A percentile compares a stretch with the other conserved stretches of the same genome.
Evolutionary conservation across 768 basidiomycete genomes (phyloP).

Genomic region (Mrakia gelida): DNA sequence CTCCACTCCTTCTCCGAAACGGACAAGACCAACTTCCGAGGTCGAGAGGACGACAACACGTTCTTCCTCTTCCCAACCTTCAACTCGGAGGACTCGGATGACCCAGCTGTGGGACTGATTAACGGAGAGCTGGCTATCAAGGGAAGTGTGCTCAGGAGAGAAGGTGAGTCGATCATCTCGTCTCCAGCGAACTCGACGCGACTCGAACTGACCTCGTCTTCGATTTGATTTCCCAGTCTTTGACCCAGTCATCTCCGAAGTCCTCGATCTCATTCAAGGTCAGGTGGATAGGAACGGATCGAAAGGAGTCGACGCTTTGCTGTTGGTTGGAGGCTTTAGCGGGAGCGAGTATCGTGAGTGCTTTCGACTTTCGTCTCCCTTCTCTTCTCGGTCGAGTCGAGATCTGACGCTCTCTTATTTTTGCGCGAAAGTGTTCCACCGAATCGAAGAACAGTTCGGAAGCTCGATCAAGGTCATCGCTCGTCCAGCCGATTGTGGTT

Average conservation of each 20-base stretch:
- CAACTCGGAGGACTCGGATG: conserved; percentile 58
- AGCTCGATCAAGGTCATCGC: conserved; percentile 67
- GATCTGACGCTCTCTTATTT: too few species aligned
- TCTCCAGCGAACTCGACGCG: too few species aligned
- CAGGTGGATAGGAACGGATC: conserved; percentile 56
- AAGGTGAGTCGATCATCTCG: conserved; percentile 38
- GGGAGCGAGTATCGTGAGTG: conserved; percentile 63
- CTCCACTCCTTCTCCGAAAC: conserved; percentile 80
- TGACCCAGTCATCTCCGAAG: conserved; percentile 75
- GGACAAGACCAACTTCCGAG: conserved; percentile 73
- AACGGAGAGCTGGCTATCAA: conserved; percentile 81
- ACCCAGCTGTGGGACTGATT: conserved; percentile 40
- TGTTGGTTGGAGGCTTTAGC: conserved; percentile 83
- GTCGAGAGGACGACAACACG: conserved; percentile 68
- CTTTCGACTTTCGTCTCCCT: too few species aligned
- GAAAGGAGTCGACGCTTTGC: conserved; percentile 74
- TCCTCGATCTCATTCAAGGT: conserved; percentile 70
- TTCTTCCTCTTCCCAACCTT: conserved; percentile 88
- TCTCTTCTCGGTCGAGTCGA: too few species aligned
- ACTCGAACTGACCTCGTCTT: too few species aligned
- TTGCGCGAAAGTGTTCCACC: neutral
- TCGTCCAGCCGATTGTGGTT: conserved; percentile 66
- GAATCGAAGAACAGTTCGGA: conserved; percentile 59
- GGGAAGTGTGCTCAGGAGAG: conserved; percentile 68
- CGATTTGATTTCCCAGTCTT: conserved; percentile 52